Evolutionary conservation across 2,329 filamentous ascomycete species (phyloP).

Genomic region (Emmonsia crescens): DNA sequence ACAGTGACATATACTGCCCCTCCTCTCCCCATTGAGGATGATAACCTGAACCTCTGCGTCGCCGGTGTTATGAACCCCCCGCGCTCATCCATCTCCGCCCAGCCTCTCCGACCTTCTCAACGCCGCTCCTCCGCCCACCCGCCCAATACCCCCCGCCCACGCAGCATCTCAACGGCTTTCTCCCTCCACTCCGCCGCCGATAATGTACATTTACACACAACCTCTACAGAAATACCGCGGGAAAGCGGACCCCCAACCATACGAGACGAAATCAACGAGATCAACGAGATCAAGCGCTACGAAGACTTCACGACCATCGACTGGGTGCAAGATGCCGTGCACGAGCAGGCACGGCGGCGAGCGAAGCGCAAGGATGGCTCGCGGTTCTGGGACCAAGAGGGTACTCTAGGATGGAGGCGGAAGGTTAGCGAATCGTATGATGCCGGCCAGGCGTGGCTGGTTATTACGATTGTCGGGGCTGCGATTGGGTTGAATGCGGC

Average conservation of each 20-base stretch:
- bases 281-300: slow-evolving; percentile 95
- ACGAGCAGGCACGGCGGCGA: slow-evolving; percentile 74
- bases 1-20: neutral
- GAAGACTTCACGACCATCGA: slow-evolving; percentile 96
- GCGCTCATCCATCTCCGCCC: slow-evolving; percentile 24
- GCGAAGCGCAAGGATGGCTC: slow-evolving; percentile 61
- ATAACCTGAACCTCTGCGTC: slow-evolving; percentile 7
- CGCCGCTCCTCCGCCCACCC: slow-evolving; percentile 20
- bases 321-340: slow-evolving; percentile 95
- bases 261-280: slow-evolving; percentile 65
- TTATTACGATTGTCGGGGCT: slow-evolving; percentile 82
- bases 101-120: slow-evolving; percentile 24
- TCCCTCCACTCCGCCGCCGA: slow-evolving; percentile 39
- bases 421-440: slow-evolving; percentile 81
- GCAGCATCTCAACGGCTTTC: slow-evolving; percentile 44
- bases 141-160: slow-evolving; percentile 6
- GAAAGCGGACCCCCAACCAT: slow-evolving; percentile 59
- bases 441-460: slow-evolving; percentile 94
- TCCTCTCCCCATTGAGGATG: slow-evolving; percentile 7
- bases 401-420: slow-evolving; percentile 66
- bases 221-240: slow-evolving; percentile 52
- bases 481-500: slow-evolving; percentile 90
- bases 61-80: slow-evolving; percentile 33
- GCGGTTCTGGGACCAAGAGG: slow-evolving; percentile 58
- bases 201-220: slow-evolving; percentile 48